Conservation (phyloP, 2,329 filamentous ascomycete genomes). For the Microdochium bolleyi region DNA sequence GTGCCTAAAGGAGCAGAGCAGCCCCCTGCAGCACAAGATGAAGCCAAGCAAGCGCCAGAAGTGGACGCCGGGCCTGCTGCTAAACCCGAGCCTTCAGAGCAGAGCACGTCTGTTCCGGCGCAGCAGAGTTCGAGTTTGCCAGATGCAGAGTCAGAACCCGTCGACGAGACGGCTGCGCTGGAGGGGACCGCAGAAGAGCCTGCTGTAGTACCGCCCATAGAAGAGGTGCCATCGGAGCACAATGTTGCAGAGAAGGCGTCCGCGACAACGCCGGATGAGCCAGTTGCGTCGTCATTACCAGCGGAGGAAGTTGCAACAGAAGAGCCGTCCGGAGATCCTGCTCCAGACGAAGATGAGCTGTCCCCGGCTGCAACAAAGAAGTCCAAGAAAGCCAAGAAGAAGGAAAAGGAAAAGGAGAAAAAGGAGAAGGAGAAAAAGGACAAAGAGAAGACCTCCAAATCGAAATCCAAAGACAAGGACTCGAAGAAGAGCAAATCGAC, state of each 20-base stretch:
- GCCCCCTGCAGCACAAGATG: not conserved
- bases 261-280: not conserved
- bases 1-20: not conserved
- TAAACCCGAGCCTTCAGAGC: not conserved
- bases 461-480: not conserved
- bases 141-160: not conserved
- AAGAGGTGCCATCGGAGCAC: too few species aligned
- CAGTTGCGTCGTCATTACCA: not conserved
- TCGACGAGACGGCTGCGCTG: not conserved
- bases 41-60: not conserved
- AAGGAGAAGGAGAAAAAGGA: slow-evolving; percentile 6
- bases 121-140: too few species aligned
- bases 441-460: slow-evolving; percentile 3
- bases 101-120: too few species aligned
- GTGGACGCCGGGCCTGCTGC: not conserved
- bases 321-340: not conserved
- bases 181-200: not conserved
- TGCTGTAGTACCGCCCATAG: too few species aligned
- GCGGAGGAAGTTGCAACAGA: not conserved
- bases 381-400: slow-evolving; percentile 6
- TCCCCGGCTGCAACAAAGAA: not conserved
- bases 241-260: too few species aligned
- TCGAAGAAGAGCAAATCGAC: slow-evolving; percentile 1
- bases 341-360: not conserved
- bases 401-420: slow-evolving; percentile 9